Evolutionary conservation across 2,329 filamentous ascomycete genomes (phyloP).

Genomic region (Scedosporium dehoogii): DNA sequence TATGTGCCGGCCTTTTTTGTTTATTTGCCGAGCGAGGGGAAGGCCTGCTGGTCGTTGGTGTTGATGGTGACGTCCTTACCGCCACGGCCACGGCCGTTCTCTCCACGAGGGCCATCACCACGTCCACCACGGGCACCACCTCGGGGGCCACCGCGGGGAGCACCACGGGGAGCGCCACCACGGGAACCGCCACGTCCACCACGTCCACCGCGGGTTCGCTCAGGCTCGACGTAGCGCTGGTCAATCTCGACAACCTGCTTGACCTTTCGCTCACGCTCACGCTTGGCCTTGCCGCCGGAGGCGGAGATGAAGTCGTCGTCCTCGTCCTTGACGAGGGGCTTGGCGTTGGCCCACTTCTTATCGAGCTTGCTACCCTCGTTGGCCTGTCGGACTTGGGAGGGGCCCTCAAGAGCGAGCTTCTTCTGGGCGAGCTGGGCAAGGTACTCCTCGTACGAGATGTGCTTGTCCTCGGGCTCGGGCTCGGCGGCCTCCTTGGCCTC

Average conservation of each 20-base stretch:
- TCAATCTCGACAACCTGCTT: conserved; percentile 88
- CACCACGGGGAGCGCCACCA: conserved; percentile 33
- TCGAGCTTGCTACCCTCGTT: conserved; percentile 83
- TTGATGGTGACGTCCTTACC: conserved; percentile 40
- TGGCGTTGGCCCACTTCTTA: conserved; percentile 90
- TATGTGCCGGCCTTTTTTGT: conserved; percentile 10
- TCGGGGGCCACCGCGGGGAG: conserved; percentile 29
- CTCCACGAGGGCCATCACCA: conserved; percentile 34
- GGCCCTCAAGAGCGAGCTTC: conserved; percentile 59
- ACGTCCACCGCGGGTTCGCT: conserved; percentile 43
- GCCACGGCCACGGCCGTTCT: conserved; percentile 30
- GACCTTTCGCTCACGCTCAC: conserved; percentile 82
- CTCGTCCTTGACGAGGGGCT: conserved; percentile 55
- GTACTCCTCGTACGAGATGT: conserved; percentile 84
- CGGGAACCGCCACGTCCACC: conserved; percentile 43
- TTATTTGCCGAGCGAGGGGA: conserved; percentile 51
- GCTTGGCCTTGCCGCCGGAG: conserved; percentile 67
- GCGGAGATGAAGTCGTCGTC: conserved; percentile 69
- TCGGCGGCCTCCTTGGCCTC: conserved; percentile 31
- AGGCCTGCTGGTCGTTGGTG: conserved; percentile 46
- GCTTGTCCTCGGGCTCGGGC: conserved; percentile 70
- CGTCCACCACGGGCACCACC: conserved; percentile 29
- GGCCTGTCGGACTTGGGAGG: conserved; percentile 68
- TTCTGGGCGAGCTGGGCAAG: conserved; percentile 63
- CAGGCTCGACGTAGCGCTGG: conserved; percentile 66